Conservation (phyloP, 768 basidiomycete genomes). For the Russula dissimulans region DNA sequence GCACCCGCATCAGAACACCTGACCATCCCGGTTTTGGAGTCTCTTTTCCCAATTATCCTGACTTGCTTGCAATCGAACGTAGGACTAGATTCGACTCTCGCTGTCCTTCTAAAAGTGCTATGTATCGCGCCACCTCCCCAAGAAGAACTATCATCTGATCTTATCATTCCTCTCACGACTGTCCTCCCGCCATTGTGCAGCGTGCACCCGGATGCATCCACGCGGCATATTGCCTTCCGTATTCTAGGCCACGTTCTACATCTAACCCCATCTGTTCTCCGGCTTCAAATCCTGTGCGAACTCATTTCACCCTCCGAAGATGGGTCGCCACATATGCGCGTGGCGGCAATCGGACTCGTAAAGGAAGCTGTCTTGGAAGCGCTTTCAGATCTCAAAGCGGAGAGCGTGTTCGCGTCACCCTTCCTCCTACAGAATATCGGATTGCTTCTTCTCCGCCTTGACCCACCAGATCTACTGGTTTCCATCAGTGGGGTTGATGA, state of each 20-base stretch:
- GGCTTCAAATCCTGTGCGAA: slow-evolving; percentile 47
- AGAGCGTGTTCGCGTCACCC: slow-evolving; percentile 45
- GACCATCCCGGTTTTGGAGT: slow-evolving; percentile 12
- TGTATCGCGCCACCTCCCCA: slow-evolving; percentile 14
- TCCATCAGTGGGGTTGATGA: slow-evolving; percentile 22
- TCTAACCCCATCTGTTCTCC: slow-evolving; percentile 37
- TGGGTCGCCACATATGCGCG: slow-evolving; percentile 56
- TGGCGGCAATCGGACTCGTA: slow-evolving; percentile 57
- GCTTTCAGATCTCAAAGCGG: slow-evolving; percentile 25
- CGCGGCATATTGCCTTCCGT: slow-evolving; percentile 54
- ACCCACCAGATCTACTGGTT: slow-evolving; percentile 44
- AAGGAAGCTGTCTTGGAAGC: slow-evolving; percentile 58
- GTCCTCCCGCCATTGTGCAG: slow-evolving; percentile 50
- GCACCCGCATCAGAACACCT: not conserved
- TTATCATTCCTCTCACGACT: slow-evolving; percentile 39
- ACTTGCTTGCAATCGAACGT: slow-evolving; percentile 44
- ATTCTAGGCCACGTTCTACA: slow-evolving; percentile 46
- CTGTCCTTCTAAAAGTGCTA: slow-evolving; percentile 38
- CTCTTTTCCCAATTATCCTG: slow-evolving; percentile 36
- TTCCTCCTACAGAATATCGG: slow-evolving; percentile 51
- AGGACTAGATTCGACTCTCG: slow-evolving; percentile 51
- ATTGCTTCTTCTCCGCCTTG: slow-evolving; percentile 46
- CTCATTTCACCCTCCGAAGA: slow-evolving; percentile 36
- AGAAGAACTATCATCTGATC: slow-evolving; percentile 33
- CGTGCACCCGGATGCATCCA: slow-evolving; percentile 47